A percentile compares a stretch with the other conserved stretches of the same genome.
Evolutionary conservation across 306 rosid species (phyloP).

Genomic region (Boehmeria nivea): DNA sequence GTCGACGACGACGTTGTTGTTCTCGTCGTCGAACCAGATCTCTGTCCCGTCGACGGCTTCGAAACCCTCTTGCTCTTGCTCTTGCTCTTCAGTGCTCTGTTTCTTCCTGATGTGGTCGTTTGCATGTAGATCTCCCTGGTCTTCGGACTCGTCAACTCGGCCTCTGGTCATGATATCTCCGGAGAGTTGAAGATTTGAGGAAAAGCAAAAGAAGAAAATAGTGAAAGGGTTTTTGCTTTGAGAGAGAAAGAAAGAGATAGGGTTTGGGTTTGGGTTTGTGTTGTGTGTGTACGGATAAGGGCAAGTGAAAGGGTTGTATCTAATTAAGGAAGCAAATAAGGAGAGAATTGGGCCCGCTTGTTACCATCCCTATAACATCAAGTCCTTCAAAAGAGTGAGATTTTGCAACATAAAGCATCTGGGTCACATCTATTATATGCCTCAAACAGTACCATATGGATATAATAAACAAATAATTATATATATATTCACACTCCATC

Average conservation of each 20-base stretch:
- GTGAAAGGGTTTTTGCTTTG: no score
- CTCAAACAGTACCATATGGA: no score
- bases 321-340: slow-evolving; percentile 64
- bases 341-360: slow-evolving; percentile 40
- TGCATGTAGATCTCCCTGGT: not conserved
- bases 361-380: slow-evolving; percentile 20
- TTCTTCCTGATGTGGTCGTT: not conserved
- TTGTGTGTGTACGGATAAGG: slow-evolving; percentile 42
- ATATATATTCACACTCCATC: no score
- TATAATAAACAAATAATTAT: no score
- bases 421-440: slow-evolving; percentile 20
- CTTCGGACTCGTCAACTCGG: not conserved
- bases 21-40: slow-evolving; percentile 49
- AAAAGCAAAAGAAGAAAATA: not conserved
- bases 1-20: no score
- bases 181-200: not conserved
- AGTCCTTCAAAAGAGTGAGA: slow-evolving; percentile 33
- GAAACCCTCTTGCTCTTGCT: not conserved
- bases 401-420: slow-evolving; percentile 80
- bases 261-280: not conserved
- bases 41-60: slow-evolving; percentile 33
- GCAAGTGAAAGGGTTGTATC: slow-evolving; percentile 28
- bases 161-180: not conserved
- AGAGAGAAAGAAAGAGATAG: no score
- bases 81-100: slow-evolving; percentile 15